phyloP scores from a whole-genome alignment of 2,329 filamentous ascomycete species.

The Colletotrichum sp. region DNA sequence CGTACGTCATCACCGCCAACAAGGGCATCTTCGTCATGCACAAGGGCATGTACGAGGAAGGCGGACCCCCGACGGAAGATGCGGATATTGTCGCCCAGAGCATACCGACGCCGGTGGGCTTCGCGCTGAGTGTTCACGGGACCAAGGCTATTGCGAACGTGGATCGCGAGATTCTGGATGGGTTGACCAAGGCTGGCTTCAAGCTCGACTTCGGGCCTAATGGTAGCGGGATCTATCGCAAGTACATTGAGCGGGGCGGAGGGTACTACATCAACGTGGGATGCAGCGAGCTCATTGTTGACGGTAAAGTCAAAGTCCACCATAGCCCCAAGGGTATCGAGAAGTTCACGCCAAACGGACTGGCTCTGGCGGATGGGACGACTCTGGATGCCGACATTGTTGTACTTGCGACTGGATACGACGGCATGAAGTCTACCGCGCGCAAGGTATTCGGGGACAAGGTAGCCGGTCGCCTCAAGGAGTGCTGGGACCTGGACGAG shows the following conservation, averaged over 20 bases:
- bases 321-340: constrained; percentile 58
- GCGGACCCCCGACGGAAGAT: constrained; percentile 66
- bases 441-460: constrained; percentile 66
- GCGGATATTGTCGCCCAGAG: constrained; percentile 67
- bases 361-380: constrained; percentile 58
- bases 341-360: constrained; percentile 49
- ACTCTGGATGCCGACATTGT: constrained; percentile 67
- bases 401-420: constrained; percentile 68
- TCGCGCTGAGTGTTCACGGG: constrained; percentile 60
- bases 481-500: constrained; percentile 67
- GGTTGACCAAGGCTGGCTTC: constrained; percentile 64
- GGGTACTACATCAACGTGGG: constrained; percentile 77
- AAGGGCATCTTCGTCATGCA: constrained; percentile 58
- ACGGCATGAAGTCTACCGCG: constrained; percentile 71
- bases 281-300: constrained; percentile 63
- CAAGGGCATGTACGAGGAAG: constrained; percentile 54
- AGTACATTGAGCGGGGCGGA: constrained; percentile 70
- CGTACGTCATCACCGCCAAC: constrained; percentile 65
- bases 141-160: constrained; percentile 41
- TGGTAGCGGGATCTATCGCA: constrained; percentile 61
- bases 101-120: constrained; percentile 56
- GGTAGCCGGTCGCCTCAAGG: constrained; percentile 60
- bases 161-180: constrained; percentile 44
- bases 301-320: constrained; percentile 69
- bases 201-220: constrained; percentile 63